phyloP scores from a whole-genome alignment of 2,329 filamentous ascomycete genomes.

The Zymoseptoria brevis region DNA sequence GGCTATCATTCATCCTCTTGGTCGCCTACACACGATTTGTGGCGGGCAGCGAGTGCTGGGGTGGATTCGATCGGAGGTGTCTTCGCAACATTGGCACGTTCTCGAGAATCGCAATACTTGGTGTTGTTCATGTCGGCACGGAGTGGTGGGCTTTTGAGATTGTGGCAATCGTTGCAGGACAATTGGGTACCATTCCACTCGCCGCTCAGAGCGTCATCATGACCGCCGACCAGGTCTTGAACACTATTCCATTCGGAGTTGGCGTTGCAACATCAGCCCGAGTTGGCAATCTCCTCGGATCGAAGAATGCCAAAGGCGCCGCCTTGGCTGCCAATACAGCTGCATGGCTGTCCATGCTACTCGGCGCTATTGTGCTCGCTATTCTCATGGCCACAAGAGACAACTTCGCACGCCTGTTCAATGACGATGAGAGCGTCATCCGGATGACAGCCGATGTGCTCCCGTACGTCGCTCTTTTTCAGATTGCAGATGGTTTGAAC shows the following conservation, averaged over 20 bases:
- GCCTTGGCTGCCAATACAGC: slow-evolving; percentile 66
- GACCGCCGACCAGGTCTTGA: slow-evolving; percentile 73
- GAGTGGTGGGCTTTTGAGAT: slow-evolving; percentile 97
- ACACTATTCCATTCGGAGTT: slow-evolving; percentile 77
- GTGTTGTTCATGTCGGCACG: slow-evolving; percentile 71
- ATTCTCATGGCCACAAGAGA: slow-evolving; percentile 63
- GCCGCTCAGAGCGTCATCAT: slow-evolving; percentile 84
- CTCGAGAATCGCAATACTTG: slow-evolving; percentile 64
- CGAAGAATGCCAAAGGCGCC: slow-evolving; percentile 57
- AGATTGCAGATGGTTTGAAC: slow-evolving; percentile 82
- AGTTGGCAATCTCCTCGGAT: slow-evolving; percentile 72
- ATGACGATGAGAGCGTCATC: slow-evolving; percentile 65
- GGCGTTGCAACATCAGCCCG: slow-evolving; percentile 73
- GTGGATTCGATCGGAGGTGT: slow-evolving; percentile 56
- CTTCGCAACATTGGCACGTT: slow-evolving; percentile 63
- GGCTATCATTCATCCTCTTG: slow-evolving; percentile 70
- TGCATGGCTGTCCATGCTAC: slow-evolving; percentile 61
- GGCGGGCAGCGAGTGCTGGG: slow-evolving; percentile 69
- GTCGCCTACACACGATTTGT: slow-evolving; percentile 66
- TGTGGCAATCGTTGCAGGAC: slow-evolving; percentile 72
- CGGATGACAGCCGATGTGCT: slow-evolving; percentile 67
- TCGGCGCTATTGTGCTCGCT: slow-evolving; percentile 59
- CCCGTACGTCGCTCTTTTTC: slow-evolving; percentile 80
- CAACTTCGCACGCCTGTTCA: slow-evolving; percentile 72
- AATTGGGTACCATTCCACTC: slow-evolving; percentile 67